Conservation (phyloP, 148 eudicot genomes). For the Chenopodium suecicum region DNA sequence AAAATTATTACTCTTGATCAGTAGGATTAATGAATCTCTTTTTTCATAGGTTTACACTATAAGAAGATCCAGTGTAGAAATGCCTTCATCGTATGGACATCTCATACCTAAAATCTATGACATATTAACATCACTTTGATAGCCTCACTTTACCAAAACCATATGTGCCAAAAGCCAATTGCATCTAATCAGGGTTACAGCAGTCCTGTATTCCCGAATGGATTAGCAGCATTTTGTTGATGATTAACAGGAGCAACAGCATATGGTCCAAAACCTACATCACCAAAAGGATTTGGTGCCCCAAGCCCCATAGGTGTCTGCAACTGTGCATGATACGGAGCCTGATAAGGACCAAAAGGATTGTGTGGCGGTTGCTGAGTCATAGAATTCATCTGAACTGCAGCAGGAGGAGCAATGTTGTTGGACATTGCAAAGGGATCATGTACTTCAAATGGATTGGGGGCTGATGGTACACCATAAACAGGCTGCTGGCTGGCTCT, state of each 20-base stretch:
- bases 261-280: conserved; percentile 38
- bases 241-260: conserved; percentile 26
- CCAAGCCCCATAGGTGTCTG: conserved; percentile 37
- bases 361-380: conserved; percentile 56
- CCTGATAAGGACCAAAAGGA: conserved; percentile 70
- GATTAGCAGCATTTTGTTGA: conserved; percentile 40
- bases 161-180: not conserved
- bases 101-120: conserved; percentile 10
- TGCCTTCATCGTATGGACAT: conserved; percentile 4
- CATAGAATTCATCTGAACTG: conserved; percentile 68
- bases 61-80: not conserved
- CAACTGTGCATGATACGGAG: conserved; percentile 52
- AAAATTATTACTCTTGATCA: conserved; percentile 15
- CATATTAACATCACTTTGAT: conserved; percentile 17
- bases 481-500: conserved; percentile 80
- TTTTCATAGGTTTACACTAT: conserved; percentile 6
- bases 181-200: conserved; percentile 19
- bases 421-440: conserved; percentile 83
- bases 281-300: conserved; percentile 42
- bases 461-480: conserved; percentile 80
- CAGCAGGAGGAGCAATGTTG: conserved; percentile 47
- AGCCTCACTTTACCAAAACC: conserved; percentile 10
- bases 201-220: conserved; percentile 44
- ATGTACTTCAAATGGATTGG: conserved; percentile 75
- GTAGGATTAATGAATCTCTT: conserved; percentile 7